Base-by-base conservation (phyloP, 257 asterid species). In the Jasminum sambac region DNA sequence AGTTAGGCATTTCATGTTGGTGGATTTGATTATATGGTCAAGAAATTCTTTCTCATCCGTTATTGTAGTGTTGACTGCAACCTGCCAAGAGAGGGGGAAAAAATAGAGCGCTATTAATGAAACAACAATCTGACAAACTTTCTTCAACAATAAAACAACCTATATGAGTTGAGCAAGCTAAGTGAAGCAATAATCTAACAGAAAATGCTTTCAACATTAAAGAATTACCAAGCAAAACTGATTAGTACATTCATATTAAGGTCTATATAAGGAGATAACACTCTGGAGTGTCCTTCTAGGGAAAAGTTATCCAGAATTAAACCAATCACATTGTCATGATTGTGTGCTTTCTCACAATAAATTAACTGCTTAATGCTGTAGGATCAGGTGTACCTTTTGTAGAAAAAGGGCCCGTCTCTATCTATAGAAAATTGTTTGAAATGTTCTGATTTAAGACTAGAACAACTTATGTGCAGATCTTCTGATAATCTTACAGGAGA, bases 1-100 rank as follows among this genome's bases (percentile, higher is more conserved):
- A 42, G 99, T 91, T 76, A 95, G 85, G 86, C 99, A 95, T 77
- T 84, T 91, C 99, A 95, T 89, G 83, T 95, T 95, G 81, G 99
- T 95, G n/a, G 99, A 91, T 74, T 81, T 89, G 73, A 95, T 87
- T 40, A 95, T 92, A 77, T 95, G 99, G 61, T 89, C 96, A 9
- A 95, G 98, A 62, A 95, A 95, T 75, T 89, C 98, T 81, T 91
- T 95, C 79, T 91, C 99, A 67, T 71, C 87, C 71, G 92, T 84
- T 69, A 95, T 91, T 43, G 88, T 82, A 23, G 99, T 95, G 80
- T 95, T 95, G 24, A 95, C 94, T 65, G 99, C 99, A 79, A 95
- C 99, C 99, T 95, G 90, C 68, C 78, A 76, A 73, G 48, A 16
- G 24, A 61, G 71, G 14, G 64, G 34, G 26, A 63, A 6, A 19